These are phyloP conservation scores for Prunus mongolica DNA, from an alignment of 306 rosid genomes.

Conservation along the genomic window DNA sequence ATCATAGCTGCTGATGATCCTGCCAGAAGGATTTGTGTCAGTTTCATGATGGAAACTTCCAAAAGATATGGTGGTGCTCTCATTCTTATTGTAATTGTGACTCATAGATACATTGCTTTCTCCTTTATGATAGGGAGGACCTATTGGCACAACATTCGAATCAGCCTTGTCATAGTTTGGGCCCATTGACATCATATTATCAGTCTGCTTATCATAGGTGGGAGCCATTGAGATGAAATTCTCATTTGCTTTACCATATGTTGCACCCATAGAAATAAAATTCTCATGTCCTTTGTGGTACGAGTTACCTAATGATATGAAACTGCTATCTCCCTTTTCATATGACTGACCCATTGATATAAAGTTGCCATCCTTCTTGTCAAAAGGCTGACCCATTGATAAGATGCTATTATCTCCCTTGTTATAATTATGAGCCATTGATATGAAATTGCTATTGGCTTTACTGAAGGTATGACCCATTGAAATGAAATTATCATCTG, in stretches of 20 bases:
- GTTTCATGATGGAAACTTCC: slow-evolving; percentile 61
- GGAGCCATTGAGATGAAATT: slow-evolving; percentile 58
- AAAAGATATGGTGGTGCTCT: slow-evolving; percentile 60
- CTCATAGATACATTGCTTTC: slow-evolving; percentile 45
- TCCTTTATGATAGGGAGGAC: slow-evolving; percentile 49
- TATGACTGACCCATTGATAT: slow-evolving; percentile 73
- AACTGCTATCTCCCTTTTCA: slow-evolving; percentile 55
- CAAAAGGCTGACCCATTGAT: slow-evolving; percentile 69
- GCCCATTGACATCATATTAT: slow-evolving; percentile 51
- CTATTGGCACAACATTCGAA: slow-evolving; percentile 43
- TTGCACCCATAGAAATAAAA: slow-evolving; percentile 56
- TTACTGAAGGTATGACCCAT: slow-evolving; percentile 58
- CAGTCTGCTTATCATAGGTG: slow-evolving; percentile 45
- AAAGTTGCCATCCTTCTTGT: slow-evolving; percentile 64
- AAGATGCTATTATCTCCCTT: slow-evolving; percentile 49
- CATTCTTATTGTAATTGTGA: slow-evolving; percentile 54
- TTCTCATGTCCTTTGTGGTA: slow-evolving; percentile 60
- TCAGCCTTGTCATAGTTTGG: slow-evolving; percentile 52
- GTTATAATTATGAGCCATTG: slow-evolving; percentile 67
- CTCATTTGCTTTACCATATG: slow-evolving; percentile 56
- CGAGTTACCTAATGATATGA: slow-evolving; percentile 60
- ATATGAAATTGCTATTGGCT: slow-evolving; percentile 60
- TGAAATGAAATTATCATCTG: slow-evolving; percentile 52
- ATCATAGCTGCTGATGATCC: slow-evolving; percentile 61
- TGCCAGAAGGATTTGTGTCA: slow-evolving; percentile 54